Base-by-base conservation (phyloP, 2,329 filamentous ascomycete species). In the Elsinoe perseae region DNA sequence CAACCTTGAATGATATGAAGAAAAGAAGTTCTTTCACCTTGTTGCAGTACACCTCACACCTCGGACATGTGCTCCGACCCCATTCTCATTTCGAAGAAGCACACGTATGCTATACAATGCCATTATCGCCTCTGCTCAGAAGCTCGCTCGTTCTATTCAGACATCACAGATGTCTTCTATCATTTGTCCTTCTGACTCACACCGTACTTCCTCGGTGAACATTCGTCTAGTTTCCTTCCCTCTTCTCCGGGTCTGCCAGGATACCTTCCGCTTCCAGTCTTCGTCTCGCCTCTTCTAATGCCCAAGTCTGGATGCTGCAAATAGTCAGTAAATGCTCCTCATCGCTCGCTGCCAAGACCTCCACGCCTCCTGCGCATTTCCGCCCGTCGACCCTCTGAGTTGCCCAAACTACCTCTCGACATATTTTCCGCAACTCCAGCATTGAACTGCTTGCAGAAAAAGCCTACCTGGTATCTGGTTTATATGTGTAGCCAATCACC, bases 381-480 rank as follows among this genome's bases (percentile, higher is more conserved):
- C 2, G 5, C 46, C 4, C 21, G n/a, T 30, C 27, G 27, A 20
- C 10, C 10, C 4, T n/a, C 30, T 9, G 10, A 5, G 6, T 14
- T 2, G 2, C 21, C n/a, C 36, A 5, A 21, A 21, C 21, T 3
- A n/a, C 25, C 21, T 12, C 53, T n/a, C 34, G 18, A 21, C 28
- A 42, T 12, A 27, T 16, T 28, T 10, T 60, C 8, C 36, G 20
- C 16, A n/a, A 20, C 34, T 20, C 38, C 16, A 6, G 5, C 28
- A 10, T 10, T 30, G 6, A 18, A 42, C 12, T 9, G 16, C 4
- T 10, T 10, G 18, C 3, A 23, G 28, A 38, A 38, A 55, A 10
- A 27, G 89, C 91, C 77, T 80, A 98, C 93, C 89, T 95, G 61
- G 92, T 97, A 80, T 98, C 93, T 54, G 93, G 93, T 84, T 97